Base-by-base conservation (phyloP, 2,329 filamentous ascomycete species). In the Paecilomyces variotii region DNA sequence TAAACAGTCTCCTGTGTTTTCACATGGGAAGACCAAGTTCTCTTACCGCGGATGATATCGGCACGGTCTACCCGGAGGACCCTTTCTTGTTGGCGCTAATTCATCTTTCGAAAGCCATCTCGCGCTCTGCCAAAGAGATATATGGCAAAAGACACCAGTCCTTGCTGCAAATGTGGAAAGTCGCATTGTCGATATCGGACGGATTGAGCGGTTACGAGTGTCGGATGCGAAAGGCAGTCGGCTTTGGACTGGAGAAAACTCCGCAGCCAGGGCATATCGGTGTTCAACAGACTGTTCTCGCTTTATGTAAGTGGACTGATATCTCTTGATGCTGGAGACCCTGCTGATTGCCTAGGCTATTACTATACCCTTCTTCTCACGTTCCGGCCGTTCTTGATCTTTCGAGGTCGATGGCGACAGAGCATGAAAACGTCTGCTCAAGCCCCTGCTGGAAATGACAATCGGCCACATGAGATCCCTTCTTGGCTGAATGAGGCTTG, bases 401-500 rank as follows among this genome's bases (percentile, higher is more conserved):
- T 79, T 25, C 70, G 76, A 19, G 76, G 76, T 3, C 76, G 77
- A 58, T 67, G 76, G 62, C 73, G 70, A 54, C 68, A 72, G 7
- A 72, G 76, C 34, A 64, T 59, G 58, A 66, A 65, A 19, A 7
- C n/a, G 2, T 45, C 39, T 6, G 53, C 32, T 11, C 24, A 12
- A 58, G 28, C 57, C 4, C 35, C 59, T n/a, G 53, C 25, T 12
- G 49, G 24, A 4, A 57, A 45, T 24, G 67, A 66, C 58, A 63
- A 62, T 24, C 62, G 65, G 3, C 64, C 39, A 2, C 14, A 63
- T 2, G 66, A 68, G 32, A 68, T 67, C 0, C 72, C 72, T 10
- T 56, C 64, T 10, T 79, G 77, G 77, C 67, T 79, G 0, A 75
- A 79, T 30, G 76, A 72, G 34, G 77, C 77, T 9, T 79, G 77